Evolutionary conservation across 129 eudicot genomes (phyloP), one percentile per base, ranked within the genome.

Genomic region (Daucus carota): DNA sequence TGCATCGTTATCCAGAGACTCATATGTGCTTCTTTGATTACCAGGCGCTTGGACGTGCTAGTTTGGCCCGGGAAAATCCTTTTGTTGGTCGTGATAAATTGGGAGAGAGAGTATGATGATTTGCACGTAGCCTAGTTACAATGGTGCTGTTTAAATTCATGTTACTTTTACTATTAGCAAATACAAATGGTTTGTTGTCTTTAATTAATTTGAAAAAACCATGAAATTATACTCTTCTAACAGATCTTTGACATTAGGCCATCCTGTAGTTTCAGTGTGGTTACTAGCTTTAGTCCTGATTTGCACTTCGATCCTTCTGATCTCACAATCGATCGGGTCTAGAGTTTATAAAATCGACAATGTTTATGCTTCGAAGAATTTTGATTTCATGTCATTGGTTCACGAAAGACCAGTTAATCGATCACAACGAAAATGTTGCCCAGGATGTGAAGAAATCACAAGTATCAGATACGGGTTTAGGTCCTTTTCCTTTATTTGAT

Each of bases 1-100:
- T 66, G 67, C 97, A 92, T 70, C 71, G 97, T 81, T 89, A 89
- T 24, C 73, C 73, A 32, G 73, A 69, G 47, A 69, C 38, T 24
- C 73, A 69, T n/a, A 44, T 2, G 29, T 69, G 73, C 24, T 0
- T 42, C 9, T 89, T 87, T 33, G 96, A 92, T 81, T 87, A 83
- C 76, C 89, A 87, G 81, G 73, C 60, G 4, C 34, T 40, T 4
- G 97, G 92, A 13, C 54, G 54, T 47, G 54, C 22, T 47, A 17
- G 3, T 47, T 16, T 47, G 54, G 7, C 54, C 8, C 1, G 1
- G n/a, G 22, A 47, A 4, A 17, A 15, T 47, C 22, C 22, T 47
- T 17, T 47, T 16, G 7, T 16, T 47, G 13, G 5, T 16, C n/a
- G 1, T 47, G 54, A 47, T 47, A 47, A 47, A 47, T 17, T 47